A percentile compares a stretch with the other conserved stretches of the same genome.
Conservation (phyloP, 768 basidiomycete genomes). For the Leccinum longicurvipes region DNA sequence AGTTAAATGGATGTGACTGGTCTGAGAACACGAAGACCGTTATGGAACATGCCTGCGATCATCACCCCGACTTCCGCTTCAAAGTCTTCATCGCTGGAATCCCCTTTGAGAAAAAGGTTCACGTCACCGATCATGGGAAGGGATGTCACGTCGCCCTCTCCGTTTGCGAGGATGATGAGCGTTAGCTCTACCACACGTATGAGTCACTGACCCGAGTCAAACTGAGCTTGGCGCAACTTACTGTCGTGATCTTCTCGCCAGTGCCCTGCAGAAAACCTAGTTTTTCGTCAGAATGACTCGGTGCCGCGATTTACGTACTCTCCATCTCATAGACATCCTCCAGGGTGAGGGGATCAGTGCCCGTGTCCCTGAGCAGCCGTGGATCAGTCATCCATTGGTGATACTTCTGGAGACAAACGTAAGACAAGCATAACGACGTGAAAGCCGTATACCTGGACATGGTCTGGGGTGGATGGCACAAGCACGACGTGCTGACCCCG, state of each 20-base stretch:
- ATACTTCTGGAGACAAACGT: slow-evolving; percentile 53
- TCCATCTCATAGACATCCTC: slow-evolving; percentile 91
- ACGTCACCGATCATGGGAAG: slow-evolving; percentile 87
- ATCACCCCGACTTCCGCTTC: slow-evolving; percentile 90
- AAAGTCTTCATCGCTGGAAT: slow-evolving; percentile 39
- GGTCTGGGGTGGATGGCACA: slow-evolving; percentile 71
- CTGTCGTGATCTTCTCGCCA: slow-evolving; percentile 89
- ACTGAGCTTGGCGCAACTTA: slow-evolving; percentile 18
- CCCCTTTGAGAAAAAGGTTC: slow-evolving; percentile 79
- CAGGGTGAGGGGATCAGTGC: slow-evolving; percentile 77
- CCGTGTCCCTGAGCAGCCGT: slow-evolving; percentile 71
- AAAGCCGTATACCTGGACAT: slow-evolving; percentile 33
- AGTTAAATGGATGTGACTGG: not conserved
- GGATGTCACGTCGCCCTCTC: slow-evolving; percentile 29
- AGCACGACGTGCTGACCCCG: slow-evolving; percentile 67
- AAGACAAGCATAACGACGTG: not conserved
- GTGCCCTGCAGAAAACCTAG: slow-evolving; percentile 48
- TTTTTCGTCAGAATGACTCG: not conserved
- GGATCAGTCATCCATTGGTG: slow-evolving; percentile 85
- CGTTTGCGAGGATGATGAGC: slow-evolving; percentile 73
- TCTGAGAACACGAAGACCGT: not conserved
- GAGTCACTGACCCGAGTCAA: not conserved
- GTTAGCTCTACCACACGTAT: slow-evolving; percentile 61
- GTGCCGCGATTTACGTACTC: slow-evolving; percentile 41
- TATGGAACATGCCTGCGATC: slow-evolving; percentile 67